phyloP scores from a whole-genome alignment of 129 eudicot genomes.

The Heracleum sosnowskyi region DNA sequence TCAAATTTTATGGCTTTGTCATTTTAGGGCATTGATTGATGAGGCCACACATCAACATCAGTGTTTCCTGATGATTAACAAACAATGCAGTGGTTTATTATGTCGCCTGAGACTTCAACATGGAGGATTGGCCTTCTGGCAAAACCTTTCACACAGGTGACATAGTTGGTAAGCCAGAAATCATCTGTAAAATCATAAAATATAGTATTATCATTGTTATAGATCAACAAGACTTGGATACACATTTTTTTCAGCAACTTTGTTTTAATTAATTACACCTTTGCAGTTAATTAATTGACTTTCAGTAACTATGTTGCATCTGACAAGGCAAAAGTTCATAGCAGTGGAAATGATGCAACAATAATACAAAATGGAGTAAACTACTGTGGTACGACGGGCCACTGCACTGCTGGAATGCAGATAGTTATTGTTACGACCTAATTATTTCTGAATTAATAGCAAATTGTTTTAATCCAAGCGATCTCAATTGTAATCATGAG shows the following conservation, averaged over 20 bases:
- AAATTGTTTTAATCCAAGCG: not conserved
- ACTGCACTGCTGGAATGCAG: slow-evolving; percentile 29
- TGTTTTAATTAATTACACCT: not conserved
- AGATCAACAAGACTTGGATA: not conserved
- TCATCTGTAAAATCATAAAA: not conserved
- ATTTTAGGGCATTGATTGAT: not conserved
- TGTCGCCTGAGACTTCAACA: slow-evolving; percentile 18
- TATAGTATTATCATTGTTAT: not conserved
- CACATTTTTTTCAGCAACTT: too few relatives aligned
- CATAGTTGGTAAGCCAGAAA: slow-evolving; percentile 12
- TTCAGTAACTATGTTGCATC: slow-evolving; percentile 8
- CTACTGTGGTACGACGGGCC: slow-evolving; percentile 28
- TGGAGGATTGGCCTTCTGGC: slow-evolving; percentile 11
- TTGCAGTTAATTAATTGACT: not conserved
- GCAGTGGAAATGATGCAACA: slow-evolving; percentile 17
- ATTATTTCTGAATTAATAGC: not conserved
- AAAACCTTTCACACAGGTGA: slow-evolving; percentile 25
- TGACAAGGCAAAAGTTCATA: slow-evolving; percentile 8
- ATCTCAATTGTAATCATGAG: not conserved
- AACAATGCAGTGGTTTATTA: slow-evolving; percentile 11
- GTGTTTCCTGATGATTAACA: not conserved
- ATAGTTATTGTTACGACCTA: slow-evolving; percentile 23
- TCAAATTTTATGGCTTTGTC: not conserved
- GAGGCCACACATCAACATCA: not conserved
- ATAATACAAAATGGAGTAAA: slow-evolving; percentile 17